Evolutionary conservation across 768 basidiomycete genomes (phyloP).

Genomic region (Megacollybia marginata): DNA sequence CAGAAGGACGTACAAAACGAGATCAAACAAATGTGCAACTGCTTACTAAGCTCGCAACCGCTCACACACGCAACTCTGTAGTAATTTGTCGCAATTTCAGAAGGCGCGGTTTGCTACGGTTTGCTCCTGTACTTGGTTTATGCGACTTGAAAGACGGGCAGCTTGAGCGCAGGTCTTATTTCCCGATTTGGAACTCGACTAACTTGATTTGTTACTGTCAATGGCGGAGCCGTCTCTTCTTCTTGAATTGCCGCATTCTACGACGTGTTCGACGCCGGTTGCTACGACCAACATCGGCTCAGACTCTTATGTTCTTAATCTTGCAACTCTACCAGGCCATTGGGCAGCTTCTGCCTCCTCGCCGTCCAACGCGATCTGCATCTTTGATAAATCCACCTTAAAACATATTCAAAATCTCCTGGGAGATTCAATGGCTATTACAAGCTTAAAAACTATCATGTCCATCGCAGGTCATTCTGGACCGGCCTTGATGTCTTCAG

Average conservation of each 20-base stretch:
- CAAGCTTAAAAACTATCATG: conserved; percentile 40
- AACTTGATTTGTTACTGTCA: no score
- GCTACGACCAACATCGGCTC: conserved; percentile 27
- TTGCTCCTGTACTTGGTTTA: no score
- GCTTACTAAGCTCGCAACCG: no score
- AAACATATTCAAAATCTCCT: conserved; percentile 36
- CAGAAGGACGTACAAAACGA: no score
- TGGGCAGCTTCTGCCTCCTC: conserved; percentile 61
- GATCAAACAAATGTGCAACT: no score
- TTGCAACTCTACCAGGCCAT: conserved; percentile 37
- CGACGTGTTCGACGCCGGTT: conserved; percentile 10
- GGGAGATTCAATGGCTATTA: conserved; percentile 54
- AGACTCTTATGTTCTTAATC: conserved; percentile 53
- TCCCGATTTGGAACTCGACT: no score
- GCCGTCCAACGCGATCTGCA: conserved; percentile 57
- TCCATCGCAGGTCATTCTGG: conserved; percentile 32
- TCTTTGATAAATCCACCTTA: conserved; percentile 57
- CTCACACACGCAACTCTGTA: no score
- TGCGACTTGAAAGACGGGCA: no score
- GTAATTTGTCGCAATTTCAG: no score
- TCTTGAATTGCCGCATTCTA: conserved; percentile 20
- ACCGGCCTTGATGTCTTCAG: conserved; percentile 52
- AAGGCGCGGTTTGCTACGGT: no score
- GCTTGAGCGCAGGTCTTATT: no score
- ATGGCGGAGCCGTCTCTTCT: conserved; percentile 8